Base-by-base conservation (phyloP, 495 filamentous ascomycete genomes). In the Hyaloscypha hepaticicola region DNA sequence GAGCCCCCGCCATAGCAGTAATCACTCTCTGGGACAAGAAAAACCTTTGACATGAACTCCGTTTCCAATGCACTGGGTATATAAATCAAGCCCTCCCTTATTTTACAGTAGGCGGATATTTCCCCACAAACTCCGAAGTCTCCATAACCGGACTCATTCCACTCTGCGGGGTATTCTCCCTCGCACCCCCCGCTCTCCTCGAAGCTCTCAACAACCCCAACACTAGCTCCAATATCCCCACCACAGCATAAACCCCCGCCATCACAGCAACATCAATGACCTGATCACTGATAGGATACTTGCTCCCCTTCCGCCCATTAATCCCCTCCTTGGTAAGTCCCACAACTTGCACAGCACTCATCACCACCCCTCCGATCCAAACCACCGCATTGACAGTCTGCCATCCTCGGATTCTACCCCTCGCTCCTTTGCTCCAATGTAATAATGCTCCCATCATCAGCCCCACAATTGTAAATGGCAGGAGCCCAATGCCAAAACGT, bases 251-350 rank as follows among this genome's bases (percentile, higher is more conserved):
- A 2, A 76, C 69, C 0, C 74, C 73, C 38, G 73, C 69, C 70
- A 75, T 72, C 7, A 77, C 75, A 0, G 63, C 64, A 1, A 75
- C 69, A 66, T 77, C 74, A 24, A 59, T 75, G 26, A 76, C 62
- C 48, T 77, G 67, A 50, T 76, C 74, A 21, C 59, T 65, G 21
- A 72, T 61, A 0, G 75, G 74, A 53, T 76, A 76, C 45, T 74
- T 75, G 1, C 57, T 73, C 1, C 72, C 73, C 52, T 75, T 74
- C 49, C 74, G 11, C 52, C 66, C 58, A 66, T 73, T 24, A 53
- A 75, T 66, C 1, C 65, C 67, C 33, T 67, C 59, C 21, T 63
- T 66, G 16, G 50, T 49, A 27, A 76, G 64, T 45, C 71, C 74
- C 31, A 67, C 64, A 26, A 73, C 65, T 57, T 76, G 73, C 4